phyloP scores from a whole-genome alignment of 2,329 filamentous ascomycete species.

The Aureobasidium mangrovei region DNA sequence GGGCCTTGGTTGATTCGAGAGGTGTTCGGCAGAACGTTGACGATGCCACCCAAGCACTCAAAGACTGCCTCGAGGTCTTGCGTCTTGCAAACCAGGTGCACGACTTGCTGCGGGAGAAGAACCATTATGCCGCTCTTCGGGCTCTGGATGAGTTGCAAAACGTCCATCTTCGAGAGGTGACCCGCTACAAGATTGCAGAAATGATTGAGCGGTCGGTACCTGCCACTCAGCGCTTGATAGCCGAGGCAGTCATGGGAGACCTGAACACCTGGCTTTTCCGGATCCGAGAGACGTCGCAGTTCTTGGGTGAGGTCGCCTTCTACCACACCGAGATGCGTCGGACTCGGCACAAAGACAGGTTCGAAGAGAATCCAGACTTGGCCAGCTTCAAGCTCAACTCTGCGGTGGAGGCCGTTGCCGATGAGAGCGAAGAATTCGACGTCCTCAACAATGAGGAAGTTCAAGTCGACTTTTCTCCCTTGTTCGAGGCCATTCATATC shows the following conservation, averaged over 20 bases:
- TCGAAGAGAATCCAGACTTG: conserved; percentile 66
- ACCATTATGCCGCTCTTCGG: conserved; percentile 89
- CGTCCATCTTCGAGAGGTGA: conserved; percentile 88
- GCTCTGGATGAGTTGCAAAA: conserved; percentile 93
- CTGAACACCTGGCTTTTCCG: conserved; percentile 94
- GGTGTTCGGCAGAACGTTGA: conserved; percentile 92
- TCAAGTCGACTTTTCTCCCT: conserved; percentile 84
- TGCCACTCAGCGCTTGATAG: conserved; percentile 82
- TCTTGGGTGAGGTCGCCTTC: conserved; percentile 90
- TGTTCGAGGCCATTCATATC: conserved; percentile 94
- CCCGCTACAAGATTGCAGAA: conserved; percentile 88
- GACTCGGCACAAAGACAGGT: conserved; percentile 71
- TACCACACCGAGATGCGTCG: conserved; percentile 89
- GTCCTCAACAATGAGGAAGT: conserved; percentile 91
- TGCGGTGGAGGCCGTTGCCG: conserved; percentile 86
- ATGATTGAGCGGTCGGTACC: conserved; percentile 95
- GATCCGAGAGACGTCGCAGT: conserved; percentile 92
- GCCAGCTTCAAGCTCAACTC: conserved; percentile 87
- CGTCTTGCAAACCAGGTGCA: conserved; percentile 90
- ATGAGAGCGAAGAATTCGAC: conserved; percentile 93
- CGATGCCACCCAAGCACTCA: conserved; percentile 78
- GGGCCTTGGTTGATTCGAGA: conserved; percentile 83
- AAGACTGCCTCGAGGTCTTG: conserved; percentile 84
- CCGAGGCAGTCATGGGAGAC: conserved; percentile 93
- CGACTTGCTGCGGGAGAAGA: conserved; percentile 83